Base-by-base conservation (phyloP, 805 yeast species). In the Saturnispora sanitii region DNA sequence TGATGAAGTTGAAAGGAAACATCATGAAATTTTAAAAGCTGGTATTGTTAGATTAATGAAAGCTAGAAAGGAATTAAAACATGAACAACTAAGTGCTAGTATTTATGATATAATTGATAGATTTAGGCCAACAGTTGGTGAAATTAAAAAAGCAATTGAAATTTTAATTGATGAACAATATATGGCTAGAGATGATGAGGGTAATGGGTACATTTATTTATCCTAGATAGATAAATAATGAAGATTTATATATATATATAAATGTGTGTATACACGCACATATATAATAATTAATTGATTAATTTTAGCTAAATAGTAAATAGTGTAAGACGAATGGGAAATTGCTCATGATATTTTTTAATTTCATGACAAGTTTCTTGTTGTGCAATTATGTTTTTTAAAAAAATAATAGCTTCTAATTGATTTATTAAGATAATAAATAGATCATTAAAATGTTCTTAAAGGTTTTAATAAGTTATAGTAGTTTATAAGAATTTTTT, bases 11-110 rank as follows among this genome's bases (percentile, higher is more conserved):
- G 60, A 55, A 39, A 28, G 96, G 56, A 82, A 81, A 62, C 58
- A 59, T 23, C 61, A 56, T 45, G 77, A 82, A 55, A 80, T 79
- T 63, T 68, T 92, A 52, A 84, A 86, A 55, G 96, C 97, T 2
- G 84, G 95, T 54, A 86, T 92, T 62, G 97, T 90, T 30, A 74
- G 98, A 53, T 84, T 90, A 55, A 92, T 90, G 97, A 90, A 90
- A 66, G 88, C 96, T 1, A 73, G 96, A 55, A 83, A 87, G 59
- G 70, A 69, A 33, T 67, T 85, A 52, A 75, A 76, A 48, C 96
- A 88, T 57, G 82, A 79, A 37, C 79, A 78, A 41, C 70, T 90
- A 53, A 79, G 87, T 32, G 84, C 82, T 51, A 97, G 90, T 59
- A 90, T 88, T 32, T 79, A 85, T 52, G 82, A 84, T 45, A 95